phyloP scores from a whole-genome alignment of 306 rosid species.

The Vachellia collinsii region DNA sequence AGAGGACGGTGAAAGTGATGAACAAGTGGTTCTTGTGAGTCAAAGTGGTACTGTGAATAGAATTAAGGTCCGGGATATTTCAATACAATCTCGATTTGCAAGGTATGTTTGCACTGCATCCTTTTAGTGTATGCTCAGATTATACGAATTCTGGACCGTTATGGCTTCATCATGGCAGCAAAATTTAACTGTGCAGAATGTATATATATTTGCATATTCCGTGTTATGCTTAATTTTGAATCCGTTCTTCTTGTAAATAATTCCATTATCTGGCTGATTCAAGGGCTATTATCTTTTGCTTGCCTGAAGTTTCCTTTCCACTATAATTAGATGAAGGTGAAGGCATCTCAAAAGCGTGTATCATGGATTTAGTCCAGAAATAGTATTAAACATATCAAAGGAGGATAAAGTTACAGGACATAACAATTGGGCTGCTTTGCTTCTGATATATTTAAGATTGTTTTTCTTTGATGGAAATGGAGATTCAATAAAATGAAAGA shows the following conservation, averaged over 20 bases:
- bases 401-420: neutral
- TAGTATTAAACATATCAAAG: neutral
- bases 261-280: neutral
- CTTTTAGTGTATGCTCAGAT: conserved; percentile 8
- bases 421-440: neutral
- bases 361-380: neutral
- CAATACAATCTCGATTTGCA: conserved; percentile 93
- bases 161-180: neutral
- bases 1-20: conserved; percentile 99
- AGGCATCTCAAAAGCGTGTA: neutral
- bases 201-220: neutral
- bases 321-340: neutral
- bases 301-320: neutral
- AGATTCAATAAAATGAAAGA: neutral
- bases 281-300: neutral
- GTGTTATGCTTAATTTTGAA: neutral
- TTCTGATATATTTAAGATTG: neutral
- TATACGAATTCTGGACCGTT: conserved; percentile 11
- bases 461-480: neutral
- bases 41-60: conserved; percentile 97
- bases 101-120: conserved; percentile 52
- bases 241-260: neutral
- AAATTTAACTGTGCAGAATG: neutral
- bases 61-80: conserved; percentile 93
- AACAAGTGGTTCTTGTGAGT: conserved; percentile 96